phyloP scores from a whole-genome alignment of 2,329 filamentous ascomycete species.

The Sphaerulina vaccinii region DNA sequence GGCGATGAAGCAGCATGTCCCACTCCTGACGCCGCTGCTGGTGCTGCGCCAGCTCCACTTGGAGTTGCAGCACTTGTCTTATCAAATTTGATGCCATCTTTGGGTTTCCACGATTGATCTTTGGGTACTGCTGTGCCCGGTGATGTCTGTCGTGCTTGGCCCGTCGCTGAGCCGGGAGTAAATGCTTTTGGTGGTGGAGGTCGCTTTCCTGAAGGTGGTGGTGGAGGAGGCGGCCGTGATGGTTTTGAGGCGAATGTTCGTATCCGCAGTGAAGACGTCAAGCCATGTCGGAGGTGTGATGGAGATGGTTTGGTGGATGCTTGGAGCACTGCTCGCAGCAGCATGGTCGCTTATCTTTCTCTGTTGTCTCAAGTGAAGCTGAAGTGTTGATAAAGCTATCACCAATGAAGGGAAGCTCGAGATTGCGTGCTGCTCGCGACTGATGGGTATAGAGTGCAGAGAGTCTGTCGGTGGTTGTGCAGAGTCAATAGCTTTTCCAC shows the following conservation, averaged over 20 bases:
- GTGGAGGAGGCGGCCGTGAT: slow-evolving; percentile 23
- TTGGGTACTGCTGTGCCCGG: slow-evolving; percentile 35
- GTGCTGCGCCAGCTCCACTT: slow-evolving; percentile 21
- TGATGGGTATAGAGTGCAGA: too few relatives aligned
- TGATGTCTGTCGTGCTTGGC: slow-evolving; percentile 34
- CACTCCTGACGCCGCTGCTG: slow-evolving; percentile 11
- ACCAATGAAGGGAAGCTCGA: too few relatives aligned
- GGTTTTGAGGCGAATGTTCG: slow-evolving; percentile 21
- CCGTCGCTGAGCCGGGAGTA: slow-evolving; percentile 18
- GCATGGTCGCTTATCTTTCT: slow-evolving; percentile 26
- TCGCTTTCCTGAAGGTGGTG: slow-evolving; percentile 15
- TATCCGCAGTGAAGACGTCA: slow-evolving; percentile 23
- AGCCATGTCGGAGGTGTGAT: slow-evolving; percentile 22
- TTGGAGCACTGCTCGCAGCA: slow-evolving; percentile 34
- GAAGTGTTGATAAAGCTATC: background rate
- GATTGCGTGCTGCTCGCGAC: too few relatives aligned
- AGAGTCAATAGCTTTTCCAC: too few relatives aligned
- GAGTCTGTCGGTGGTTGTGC: too few relatives aligned
- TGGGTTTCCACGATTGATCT: slow-evolving; percentile 44
- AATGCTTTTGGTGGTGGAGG: slow-evolving; percentile 24
- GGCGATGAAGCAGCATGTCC: slow-evolving; percentile 24
- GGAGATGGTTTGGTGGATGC: slow-evolving; percentile 18
- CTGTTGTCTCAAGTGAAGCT: background rate
- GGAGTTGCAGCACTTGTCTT: slow-evolving; percentile 26
- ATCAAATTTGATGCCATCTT: slow-evolving; percentile 42